Percentiles rank a stretch among this genome's conserved stretches.
Conservation (phyloP, 805 yeast species). For the Brettanomyces custersianus region DNA sequence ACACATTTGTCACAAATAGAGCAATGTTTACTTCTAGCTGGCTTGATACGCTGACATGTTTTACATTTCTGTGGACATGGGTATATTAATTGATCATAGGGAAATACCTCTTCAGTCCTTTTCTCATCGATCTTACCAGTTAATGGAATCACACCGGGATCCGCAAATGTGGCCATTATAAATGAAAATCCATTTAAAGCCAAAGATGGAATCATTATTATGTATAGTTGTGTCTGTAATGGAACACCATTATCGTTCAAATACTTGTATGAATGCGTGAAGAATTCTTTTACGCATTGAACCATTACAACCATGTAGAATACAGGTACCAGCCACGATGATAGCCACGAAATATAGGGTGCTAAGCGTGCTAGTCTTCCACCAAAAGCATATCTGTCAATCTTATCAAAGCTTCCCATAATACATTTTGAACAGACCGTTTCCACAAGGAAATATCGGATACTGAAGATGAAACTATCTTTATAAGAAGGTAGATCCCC, state of each 20-base stretch:
- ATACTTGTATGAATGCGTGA: slow-evolving; percentile 13
- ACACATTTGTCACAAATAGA: slow-evolving; percentile 59
- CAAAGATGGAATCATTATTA: slow-evolving; percentile 26
- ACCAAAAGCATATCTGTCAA: slow-evolving; percentile 19
- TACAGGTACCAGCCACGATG: slow-evolving; percentile 37
- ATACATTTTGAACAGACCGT: not conserved
- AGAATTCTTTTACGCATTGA: slow-evolving; percentile 18
- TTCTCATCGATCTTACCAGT: slow-evolving; percentile 6
- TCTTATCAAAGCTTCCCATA: slow-evolving; percentile 1
- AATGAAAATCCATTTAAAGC: slow-evolving; percentile 27
- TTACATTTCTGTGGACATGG: slow-evolving; percentile 27
- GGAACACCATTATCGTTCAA: slow-evolving; percentile 8
- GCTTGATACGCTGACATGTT: slow-evolving; percentile 58
- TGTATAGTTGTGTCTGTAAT: slow-evolving; percentile 6
- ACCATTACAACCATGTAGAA: slow-evolving; percentile 31
- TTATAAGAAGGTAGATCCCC: slow-evolving; percentile 38
- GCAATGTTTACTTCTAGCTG: slow-evolving; percentile 75
- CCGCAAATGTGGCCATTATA: slow-evolving; percentile 28
- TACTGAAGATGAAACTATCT: slow-evolving; percentile 25
- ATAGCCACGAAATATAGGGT: slow-evolving; percentile 6
- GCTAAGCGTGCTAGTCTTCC: slow-evolving; percentile 9
- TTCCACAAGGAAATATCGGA: slow-evolving; percentile 7
- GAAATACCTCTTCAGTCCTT: slow-evolving; percentile 16
- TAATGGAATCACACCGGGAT: slow-evolving; percentile 31
- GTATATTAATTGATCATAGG: slow-evolving; percentile 34